These are phyloP conservation scores for Hippophae tibetana DNA, from an alignment of 306 rosid species.

Conservation along the genomic window DNA sequence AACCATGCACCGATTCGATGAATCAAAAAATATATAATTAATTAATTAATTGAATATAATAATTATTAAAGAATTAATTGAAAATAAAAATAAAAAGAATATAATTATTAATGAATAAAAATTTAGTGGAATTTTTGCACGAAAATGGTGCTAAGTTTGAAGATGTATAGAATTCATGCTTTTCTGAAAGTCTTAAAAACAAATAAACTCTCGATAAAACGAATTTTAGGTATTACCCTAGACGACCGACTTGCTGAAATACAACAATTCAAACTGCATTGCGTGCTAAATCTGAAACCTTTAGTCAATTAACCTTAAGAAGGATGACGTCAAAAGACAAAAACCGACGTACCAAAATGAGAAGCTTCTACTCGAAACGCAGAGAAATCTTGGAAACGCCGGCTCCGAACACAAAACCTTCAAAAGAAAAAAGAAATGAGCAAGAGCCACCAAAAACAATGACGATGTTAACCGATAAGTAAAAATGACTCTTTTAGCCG, in stretches of 20 bases:
- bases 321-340: background rate
- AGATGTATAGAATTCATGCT: no score
- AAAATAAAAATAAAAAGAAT: no score
- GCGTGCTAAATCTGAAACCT: background rate
- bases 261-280: conserved; percentile 1
- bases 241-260: conserved; percentile 4
- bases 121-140: no score
- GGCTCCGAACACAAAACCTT: conserved; percentile 8
- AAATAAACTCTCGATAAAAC: background rate
- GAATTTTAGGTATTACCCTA: background rate
- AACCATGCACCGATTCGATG: no score
- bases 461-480: background rate
- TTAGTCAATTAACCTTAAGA: background rate
- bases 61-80: no score
- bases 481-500: conserved; percentile 16
- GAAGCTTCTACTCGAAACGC: conserved; percentile 3
- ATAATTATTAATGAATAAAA: no score
- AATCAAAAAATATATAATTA: no score
- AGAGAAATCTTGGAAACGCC: conserved; percentile 10
- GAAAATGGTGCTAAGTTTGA: no score
- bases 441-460: conserved; percentile 1
- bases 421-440: conserved; percentile 3
- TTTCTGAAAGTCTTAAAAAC: background rate
- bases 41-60: no score
- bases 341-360: conserved; percentile 15